Base-by-base conservation (phyloP, 345 rosid genomes). In the Ceriops zippeliana region DNA sequence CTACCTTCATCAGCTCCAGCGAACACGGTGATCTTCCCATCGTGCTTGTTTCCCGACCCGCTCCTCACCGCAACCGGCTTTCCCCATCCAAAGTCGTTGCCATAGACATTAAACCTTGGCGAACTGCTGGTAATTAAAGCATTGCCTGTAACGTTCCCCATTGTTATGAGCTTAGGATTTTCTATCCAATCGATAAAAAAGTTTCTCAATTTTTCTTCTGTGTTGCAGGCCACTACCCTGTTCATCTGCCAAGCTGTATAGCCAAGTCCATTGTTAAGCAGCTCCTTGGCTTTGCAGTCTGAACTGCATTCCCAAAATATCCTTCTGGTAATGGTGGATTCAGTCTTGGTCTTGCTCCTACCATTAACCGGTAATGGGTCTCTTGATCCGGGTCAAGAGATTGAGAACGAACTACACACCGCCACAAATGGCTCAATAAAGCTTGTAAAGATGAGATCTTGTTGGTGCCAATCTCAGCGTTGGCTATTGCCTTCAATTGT, bases 51-150 rank as follows among this genome's bases (percentile, higher is more conserved):
- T 1, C 24, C 68, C 0, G 65, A 2, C 0, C 83, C 75, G 35
- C 75, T 68, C 47, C 85, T 66, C 10, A 71, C 74, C 0, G 84
- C 81, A 19, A 76, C 52, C 1, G 82, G 82, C 46, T 28, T 77
- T 69, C 80, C 86, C 80, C 69, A 85, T 17, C 89, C 89, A 11
- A 85, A 79, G 30, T 81, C 80, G 17, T 68, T 79, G 0, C 75
- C 81, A 1, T 76, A 86, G 24, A 83, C 76, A 37, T 78, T 27
- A 62, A 79, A 83, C 32, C 89, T n/a, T 5, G 32, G 32, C 5
- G 32, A 31, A 31, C 5, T 31, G 5, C 32, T 4, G 32, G 5
- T 31, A 3, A 30, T 30, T 30, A 30, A 30, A 30, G 31, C 31
- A 30, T 30, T 30, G 31, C 4, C 3, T 30, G 31, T 30, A 30